Evolutionary conservation across 495 filamentous ascomycete genomes (phyloP).

Genomic region (Penicillium tannophilum): DNA sequence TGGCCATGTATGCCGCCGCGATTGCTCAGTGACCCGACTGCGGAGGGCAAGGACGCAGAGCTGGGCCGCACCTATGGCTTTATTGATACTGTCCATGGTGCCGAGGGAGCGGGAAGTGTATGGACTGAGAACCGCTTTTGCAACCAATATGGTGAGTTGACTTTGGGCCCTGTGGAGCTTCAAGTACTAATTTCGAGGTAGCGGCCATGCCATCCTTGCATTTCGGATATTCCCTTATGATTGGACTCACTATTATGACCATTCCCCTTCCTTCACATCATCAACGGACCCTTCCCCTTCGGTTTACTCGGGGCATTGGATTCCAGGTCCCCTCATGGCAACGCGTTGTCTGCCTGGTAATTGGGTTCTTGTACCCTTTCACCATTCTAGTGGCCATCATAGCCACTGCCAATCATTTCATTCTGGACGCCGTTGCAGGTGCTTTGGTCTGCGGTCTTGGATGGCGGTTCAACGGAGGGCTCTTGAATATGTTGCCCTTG

Average conservation of each 20-base stretch:
- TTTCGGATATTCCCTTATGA: conserved; percentile 77
- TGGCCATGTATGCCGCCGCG: conserved; percentile 85
- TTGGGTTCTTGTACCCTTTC: conserved; percentile 66
- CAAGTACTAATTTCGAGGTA: conserved; percentile 14
- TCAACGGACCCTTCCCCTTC: conserved; percentile 26
- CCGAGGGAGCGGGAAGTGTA: conserved; percentile 61
- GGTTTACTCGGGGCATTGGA: conserved; percentile 25
- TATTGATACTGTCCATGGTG: conserved; percentile 73
- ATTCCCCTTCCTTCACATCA: conserved; percentile 49
- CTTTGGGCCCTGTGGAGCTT: background rate
- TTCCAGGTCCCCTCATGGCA: conserved; percentile 43
- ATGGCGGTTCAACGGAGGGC: conserved; percentile 58
- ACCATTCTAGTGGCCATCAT: conserved; percentile 68
- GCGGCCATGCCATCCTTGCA: conserved; percentile 82
- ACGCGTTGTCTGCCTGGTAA: conserved; percentile 44
- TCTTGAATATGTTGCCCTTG: conserved; percentile 61
- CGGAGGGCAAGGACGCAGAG: conserved; percentile 43
- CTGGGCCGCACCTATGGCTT: conserved; percentile 65
- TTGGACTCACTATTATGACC: conserved; percentile 67
- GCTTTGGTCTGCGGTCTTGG: conserved; percentile 59
- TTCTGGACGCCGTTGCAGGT: conserved; percentile 71
- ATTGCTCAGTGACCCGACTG: conserved; percentile 58
- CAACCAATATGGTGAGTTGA: conserved; percentile 56
- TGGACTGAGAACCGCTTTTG: conserved; percentile 76
- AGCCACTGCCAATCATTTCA: conserved; percentile 74